phyloP scores from a whole-genome alignment of 2,329 filamentous ascomycete genomes.

The Diaporthe eres region DNA sequence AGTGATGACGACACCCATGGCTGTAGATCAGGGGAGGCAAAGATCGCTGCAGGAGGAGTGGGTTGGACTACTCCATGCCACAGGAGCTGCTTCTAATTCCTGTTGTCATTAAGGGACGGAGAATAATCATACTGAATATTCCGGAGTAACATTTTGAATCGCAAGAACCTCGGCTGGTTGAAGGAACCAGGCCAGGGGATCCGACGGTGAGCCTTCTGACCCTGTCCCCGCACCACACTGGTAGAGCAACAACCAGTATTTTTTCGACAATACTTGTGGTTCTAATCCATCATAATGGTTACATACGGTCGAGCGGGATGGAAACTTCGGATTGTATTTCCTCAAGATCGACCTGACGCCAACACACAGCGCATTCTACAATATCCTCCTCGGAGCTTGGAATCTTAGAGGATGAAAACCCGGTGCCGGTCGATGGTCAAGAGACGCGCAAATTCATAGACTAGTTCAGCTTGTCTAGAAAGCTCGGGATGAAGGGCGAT shows the following conservation, averaged over 20 bases:
- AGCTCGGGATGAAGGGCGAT: background rate
- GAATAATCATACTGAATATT: too few relatives aligned
- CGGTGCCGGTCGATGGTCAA: background rate
- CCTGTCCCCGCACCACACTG: background rate
- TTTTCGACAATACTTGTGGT: background rate
- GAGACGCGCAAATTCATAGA: background rate
- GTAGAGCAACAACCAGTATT: background rate
- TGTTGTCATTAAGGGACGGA: too few relatives aligned
- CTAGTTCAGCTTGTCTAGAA: background rate
- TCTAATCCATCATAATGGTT: background rate
- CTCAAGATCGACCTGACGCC: background rate
- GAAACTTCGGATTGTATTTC: background rate
- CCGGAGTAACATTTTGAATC: background rate
- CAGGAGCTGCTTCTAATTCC: too few relatives aligned
- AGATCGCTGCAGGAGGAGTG: background rate
- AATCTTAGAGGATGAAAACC: background rate
- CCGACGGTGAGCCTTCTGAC: too few relatives aligned
- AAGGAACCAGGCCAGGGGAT: background rate
- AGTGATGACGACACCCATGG: background rate
- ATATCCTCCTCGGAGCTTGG: background rate
- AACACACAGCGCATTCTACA: background rate
- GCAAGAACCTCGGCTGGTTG: background rate
- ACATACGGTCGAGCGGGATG: background rate
- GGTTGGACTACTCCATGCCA: background rate
- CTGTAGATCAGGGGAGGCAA: background rate